A percentile compares a stretch with the other conserved stretches of the same genome.
phyloP scores from a whole-genome alignment of 2,329 filamentous ascomycete species.

The Domatiomyces globalis region DNA sequence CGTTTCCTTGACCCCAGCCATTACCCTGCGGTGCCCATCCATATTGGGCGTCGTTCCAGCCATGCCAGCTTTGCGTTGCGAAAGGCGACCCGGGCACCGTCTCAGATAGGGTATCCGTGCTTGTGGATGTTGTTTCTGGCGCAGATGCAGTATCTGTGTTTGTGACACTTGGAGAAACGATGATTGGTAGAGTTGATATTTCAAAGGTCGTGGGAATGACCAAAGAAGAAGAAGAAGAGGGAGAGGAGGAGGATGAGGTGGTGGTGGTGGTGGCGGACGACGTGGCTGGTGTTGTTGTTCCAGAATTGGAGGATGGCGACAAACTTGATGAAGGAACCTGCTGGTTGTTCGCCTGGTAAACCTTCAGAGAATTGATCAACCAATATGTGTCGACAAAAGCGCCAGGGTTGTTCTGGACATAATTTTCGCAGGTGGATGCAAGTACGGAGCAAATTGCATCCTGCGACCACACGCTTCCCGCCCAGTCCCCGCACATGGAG shows the following conservation, averaged over 20 bases:
- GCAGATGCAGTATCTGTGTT: too few relatives aligned
- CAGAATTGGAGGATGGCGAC: not conserved
- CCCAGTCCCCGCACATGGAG: conserved; percentile 85
- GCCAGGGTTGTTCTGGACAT: conserved; percentile 54
- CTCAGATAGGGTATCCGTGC: too few relatives aligned
- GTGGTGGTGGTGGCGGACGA: not conserved
- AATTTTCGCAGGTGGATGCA: conserved; percentile 54
- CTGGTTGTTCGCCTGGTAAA: conserved; percentile 11
- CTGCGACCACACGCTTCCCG: conserved; percentile 51
- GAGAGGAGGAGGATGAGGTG: conserved; percentile 2
- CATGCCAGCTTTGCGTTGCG: too few relatives aligned
- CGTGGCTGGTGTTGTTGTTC: not conserved
- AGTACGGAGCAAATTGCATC: conserved; percentile 45
- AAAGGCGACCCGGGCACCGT: too few relatives aligned
- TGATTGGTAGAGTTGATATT: not conserved
- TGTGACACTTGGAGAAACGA: not conserved
- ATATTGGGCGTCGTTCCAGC: too few relatives aligned
- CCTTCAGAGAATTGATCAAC: conserved; percentile 17
- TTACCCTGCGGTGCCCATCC: too few relatives aligned
- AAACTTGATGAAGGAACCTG: not conserved
- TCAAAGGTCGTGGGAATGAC: not conserved
- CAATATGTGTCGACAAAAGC: conserved; percentile 53
- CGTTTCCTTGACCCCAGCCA: too few relatives aligned
- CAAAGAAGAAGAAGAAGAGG: too few relatives aligned
- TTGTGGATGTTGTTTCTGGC: not conserved